Evolutionary conservation across 306 rosid genomes (phyloP).

Genomic region (Prunus mira): DNA sequence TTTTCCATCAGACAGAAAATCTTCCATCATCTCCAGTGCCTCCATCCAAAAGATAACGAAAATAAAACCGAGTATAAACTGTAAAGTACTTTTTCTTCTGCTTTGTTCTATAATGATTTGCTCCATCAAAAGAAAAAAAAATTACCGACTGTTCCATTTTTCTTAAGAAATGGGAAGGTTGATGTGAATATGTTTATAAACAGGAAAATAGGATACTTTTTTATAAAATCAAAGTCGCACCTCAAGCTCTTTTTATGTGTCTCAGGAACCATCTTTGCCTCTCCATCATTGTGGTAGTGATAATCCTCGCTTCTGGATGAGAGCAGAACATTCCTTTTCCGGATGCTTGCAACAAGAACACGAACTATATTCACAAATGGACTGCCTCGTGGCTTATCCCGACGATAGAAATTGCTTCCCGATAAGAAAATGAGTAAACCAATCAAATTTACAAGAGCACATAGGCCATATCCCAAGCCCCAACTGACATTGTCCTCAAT

Average conservation of each 20-base stretch:
- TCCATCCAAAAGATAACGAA: too few species aligned
- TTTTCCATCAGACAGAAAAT: background rate
- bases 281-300: slow-evolving; percentile 10
- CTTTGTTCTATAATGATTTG: too few species aligned
- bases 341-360: slow-evolving; percentile 35
- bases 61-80: too few species aligned
- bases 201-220: background rate
- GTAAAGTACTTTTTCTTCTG: too few species aligned
- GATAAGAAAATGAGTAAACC: slow-evolving; percentile 19
- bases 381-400: slow-evolving; percentile 29
- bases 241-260: slow-evolving; percentile 34
- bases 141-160: background rate
- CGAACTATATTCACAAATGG: slow-evolving; percentile 26
- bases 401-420: slow-evolving; percentile 35
- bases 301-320: slow-evolving; percentile 28
- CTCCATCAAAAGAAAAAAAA: background rate
- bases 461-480: slow-evolving; percentile 37
- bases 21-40: background rate
- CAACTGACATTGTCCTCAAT: slow-evolving; percentile 37
- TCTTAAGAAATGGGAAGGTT: background rate
- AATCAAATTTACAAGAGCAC: slow-evolving; percentile 15
- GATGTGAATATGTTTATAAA: background rate
- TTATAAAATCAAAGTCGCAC: slow-evolving; percentile 15
- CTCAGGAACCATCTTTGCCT: background rate
- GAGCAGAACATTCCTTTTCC: slow-evolving; percentile 33